phyloP scores from a whole-genome alignment of 192 early-diverging fungal species.

The Umbelopsis isabellina region DNA sequence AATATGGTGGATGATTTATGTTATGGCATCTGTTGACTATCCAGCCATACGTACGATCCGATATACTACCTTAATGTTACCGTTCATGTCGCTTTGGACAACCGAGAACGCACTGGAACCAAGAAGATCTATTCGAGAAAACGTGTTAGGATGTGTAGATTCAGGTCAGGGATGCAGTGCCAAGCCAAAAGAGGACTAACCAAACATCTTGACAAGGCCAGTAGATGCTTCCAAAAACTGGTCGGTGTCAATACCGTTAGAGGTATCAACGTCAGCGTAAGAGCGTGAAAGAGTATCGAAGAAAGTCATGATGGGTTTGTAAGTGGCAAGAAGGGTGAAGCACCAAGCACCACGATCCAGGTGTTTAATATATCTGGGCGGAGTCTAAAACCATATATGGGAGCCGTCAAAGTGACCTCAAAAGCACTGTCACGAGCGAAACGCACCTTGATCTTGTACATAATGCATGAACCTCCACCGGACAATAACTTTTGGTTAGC shows the following conservation, averaged over 20 bases:
- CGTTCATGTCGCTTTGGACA: slow-evolving; percentile 92
- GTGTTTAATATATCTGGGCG: background rate
- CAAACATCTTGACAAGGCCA: slow-evolving; percentile 77
- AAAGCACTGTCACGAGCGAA: background rate
- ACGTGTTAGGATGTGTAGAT: background rate
- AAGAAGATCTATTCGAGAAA: slow-evolving; percentile 57
- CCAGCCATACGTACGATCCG: background rate
- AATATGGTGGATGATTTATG: background rate
- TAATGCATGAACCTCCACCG: slow-evolving; percentile 16
- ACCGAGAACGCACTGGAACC: slow-evolving; percentile 75
- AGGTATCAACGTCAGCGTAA: slow-evolving; percentile 67
- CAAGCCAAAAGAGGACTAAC: slow-evolving; percentile 38
- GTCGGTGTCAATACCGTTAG: slow-evolving; percentile 72
- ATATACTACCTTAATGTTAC: slow-evolving; percentile 77
- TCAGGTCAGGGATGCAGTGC: background rate
- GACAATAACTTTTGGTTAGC: slow-evolving; percentile 37
- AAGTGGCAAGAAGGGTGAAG: background rate
- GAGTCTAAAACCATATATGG: background rate
- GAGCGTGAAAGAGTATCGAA: slow-evolving; percentile 67
- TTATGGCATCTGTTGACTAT: background rate
- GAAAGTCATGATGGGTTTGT: slow-evolving; percentile 46
- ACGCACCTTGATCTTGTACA: background rate
- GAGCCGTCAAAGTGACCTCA: background rate
- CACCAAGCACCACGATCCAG: too few relatives aligned
- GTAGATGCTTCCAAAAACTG: slow-evolving; percentile 80